These are phyloP conservation scores for Gnetum montanum DNA, from an alignment of 75 land plant genomes.

Conservation along the genomic window DNA sequence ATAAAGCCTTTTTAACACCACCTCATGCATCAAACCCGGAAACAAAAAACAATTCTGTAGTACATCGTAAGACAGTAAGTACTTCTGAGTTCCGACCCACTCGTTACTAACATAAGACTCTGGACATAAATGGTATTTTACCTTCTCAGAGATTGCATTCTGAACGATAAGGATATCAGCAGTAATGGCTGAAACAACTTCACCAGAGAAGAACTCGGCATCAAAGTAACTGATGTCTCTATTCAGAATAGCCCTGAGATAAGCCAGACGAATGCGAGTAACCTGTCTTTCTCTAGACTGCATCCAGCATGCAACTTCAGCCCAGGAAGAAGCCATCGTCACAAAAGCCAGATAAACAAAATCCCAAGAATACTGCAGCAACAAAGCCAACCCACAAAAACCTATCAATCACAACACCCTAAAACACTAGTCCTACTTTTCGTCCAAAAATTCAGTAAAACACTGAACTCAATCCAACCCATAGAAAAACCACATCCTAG, in stretches of 20 bases:
- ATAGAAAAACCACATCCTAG: too few species aligned
- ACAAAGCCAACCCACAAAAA: neutral
- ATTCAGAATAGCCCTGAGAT: constrained; percentile 53
- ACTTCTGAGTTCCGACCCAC: too few species aligned
- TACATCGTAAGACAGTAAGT: too few species aligned
- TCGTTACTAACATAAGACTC: too few species aligned
- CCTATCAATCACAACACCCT: too few species aligned
- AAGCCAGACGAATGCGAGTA: constrained; percentile 60
- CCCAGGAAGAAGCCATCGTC: constrained; percentile 73
- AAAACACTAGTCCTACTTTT: too few species aligned
- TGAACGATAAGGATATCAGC: constrained; percentile 64
- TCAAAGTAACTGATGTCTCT: constrained; percentile 86
- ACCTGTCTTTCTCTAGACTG: constrained; percentile 85
- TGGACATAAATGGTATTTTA: too few species aligned
- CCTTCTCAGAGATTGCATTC: constrained; percentile 87
- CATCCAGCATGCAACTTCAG: constrained; percentile 98
- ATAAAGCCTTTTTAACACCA: too few species aligned
- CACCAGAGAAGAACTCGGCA: constrained; percentile 57
- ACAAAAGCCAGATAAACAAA: constrained; percentile 67
- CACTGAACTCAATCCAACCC: too few species aligned
- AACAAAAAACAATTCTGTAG: too few species aligned
- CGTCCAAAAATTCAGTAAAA: too few species aligned
- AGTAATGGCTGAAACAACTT: constrained; percentile 64
- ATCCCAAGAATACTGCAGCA: constrained; percentile 70
- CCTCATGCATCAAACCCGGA: too few species aligned